Base-by-base conservation (phyloP, 2,329 filamentous ascomycete species). In the Hypoxylon sp. region DNA sequence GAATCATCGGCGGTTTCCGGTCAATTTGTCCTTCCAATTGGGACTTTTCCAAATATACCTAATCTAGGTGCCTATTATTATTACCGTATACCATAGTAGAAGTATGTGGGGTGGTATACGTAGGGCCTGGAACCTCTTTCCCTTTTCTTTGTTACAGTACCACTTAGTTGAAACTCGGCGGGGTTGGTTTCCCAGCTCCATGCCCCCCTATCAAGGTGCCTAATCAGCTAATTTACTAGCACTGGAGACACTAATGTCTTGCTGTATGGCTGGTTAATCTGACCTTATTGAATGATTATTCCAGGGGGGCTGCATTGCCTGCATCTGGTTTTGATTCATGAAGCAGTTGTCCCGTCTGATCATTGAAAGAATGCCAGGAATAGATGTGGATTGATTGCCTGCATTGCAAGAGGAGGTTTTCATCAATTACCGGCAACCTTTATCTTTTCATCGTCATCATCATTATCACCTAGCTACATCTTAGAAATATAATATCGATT, bases 251-350 rank as follows among this genome's bases (percentile, higher is more conserved):
- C 14, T 31, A 31, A 19, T 31, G 26, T 39, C 42, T 31, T n/a
- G 11, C 22, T 37, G n/a, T 29, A 61, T 68, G 65, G 65, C 62
- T 68, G 61, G 65, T 53, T 52, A 62, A 58, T 58, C 60, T 67
- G 60, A 46, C 60, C 51, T 31, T 50, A 52, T 65, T 53, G 24
- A 54, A 55, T 31, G 17, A 54, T 61, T 29, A 37, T 57, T 53
- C 62, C 53, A 66, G 66, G 66, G 62, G 58, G 3, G 26, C 29
- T 60, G 13, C 35, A 37, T 56, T 54, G 26, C 22, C 42, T 22
- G 8, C 39, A 22, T 44, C 11, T n/a, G 4, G 39, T 22, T 19
- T 37, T 69, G 50, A 60, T 69, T 66, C 52, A 66, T 54, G 67
- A 63, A 63, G 54, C 58, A 63, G 55, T 63, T 48, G 31, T 53